A percentile compares a stretch with the other conserved stretches of the same genome.
phyloP scores from a whole-genome alignment of 2,329 filamentous ascomycete genomes.

The Emergomyces pasteurianus region DNA sequence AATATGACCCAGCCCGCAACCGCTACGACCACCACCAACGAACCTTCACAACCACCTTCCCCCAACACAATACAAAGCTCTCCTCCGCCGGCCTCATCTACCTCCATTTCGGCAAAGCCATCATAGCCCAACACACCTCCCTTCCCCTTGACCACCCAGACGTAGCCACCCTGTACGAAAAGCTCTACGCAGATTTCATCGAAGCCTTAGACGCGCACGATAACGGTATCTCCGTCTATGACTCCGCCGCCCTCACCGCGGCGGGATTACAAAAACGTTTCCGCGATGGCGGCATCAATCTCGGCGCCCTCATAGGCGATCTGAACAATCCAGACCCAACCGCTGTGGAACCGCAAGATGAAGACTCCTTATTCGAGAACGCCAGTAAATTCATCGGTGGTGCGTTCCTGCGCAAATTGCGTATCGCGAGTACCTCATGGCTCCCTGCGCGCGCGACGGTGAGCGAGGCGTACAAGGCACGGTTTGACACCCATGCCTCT shows the following conservation, averaged over 20 bases:
- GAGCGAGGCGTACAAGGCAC: constrained; percentile 58
- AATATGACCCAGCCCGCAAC: constrained; percentile 65
- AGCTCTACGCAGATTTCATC: constrained; percentile 86
- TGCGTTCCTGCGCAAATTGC: constrained; percentile 71
- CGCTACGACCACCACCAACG: constrained; percentile 98
- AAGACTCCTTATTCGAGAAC: constrained; percentile 66
- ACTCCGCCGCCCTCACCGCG: constrained; percentile 54
- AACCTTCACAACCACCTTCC: constrained; percentile 75
- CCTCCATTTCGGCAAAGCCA: constrained; percentile 81
- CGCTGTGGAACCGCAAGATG: constrained; percentile 53
- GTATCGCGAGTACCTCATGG: constrained; percentile 66
- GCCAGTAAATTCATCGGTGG: constrained; percentile 79
- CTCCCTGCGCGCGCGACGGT: constrained; percentile 76
- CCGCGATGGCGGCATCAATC: constrained; percentile 66
- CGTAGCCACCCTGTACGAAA: constrained; percentile 66
- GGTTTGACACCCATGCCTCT: constrained; percentile 54
- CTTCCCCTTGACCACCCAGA: constrained; percentile 51
- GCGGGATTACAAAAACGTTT: constrained; percentile 74
- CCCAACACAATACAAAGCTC: constrained; percentile 72
- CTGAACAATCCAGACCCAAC: constrained; percentile 55
- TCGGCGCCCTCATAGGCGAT: constrained; percentile 71
- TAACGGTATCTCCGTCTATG: constrained; percentile 81
- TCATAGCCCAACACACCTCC: constrained; percentile 58
- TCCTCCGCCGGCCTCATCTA: constrained; percentile 90
- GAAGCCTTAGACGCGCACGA: constrained; percentile 97